A percentile compares a stretch with the other conserved stretches of the same genome.
Conservation (phyloP, 441 rosid genomes). For the Caryocar brasiliense region DNA sequence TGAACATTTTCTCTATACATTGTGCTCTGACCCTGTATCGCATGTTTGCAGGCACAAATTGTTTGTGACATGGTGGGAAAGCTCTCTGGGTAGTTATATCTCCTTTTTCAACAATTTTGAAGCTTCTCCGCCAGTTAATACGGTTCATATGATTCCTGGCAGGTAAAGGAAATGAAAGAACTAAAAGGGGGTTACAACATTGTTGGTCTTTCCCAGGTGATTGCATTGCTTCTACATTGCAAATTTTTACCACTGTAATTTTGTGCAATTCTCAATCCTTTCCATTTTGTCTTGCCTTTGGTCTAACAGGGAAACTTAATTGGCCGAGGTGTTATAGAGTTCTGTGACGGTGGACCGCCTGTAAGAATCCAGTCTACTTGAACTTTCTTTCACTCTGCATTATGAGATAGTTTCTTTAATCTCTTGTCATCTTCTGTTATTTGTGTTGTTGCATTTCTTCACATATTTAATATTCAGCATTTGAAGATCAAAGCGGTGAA, state of each 20-base stretch:
- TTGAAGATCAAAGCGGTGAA: no score
- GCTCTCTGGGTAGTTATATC: constrained; percentile 11
- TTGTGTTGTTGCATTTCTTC: no score
- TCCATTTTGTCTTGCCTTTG: neutral
- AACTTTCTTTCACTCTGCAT: neutral
- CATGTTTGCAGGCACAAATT: constrained; percentile 30
- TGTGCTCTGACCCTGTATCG: constrained; percentile 7
- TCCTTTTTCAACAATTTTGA: neutral
- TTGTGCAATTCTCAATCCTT: neutral
- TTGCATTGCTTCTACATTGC: neutral
- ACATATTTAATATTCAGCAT: no score
- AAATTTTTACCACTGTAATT: neutral
- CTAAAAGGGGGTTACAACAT: constrained; percentile 53
- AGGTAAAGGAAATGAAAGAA: constrained; percentile 63
- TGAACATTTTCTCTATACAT: neutral
- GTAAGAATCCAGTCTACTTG: constrained; percentile 23
- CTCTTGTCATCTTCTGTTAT: no score
- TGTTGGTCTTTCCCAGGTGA: constrained; percentile 78
- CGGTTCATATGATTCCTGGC: neutral
- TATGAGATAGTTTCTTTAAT: no score
- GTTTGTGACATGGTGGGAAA: constrained; percentile 52
- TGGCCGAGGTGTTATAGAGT: constrained; percentile 73
- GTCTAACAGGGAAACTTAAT: constrained; percentile 71
- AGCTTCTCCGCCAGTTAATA: constrained; percentile 12
- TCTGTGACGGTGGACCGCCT: constrained; percentile 72